Percentiles rank a stretch among this genome's conserved stretches.
These are phyloP conservation scores for Didymella pinodella DNA, from an alignment of 2,329 filamentous ascomycete genomes.

Conservation along the genomic window DNA sequence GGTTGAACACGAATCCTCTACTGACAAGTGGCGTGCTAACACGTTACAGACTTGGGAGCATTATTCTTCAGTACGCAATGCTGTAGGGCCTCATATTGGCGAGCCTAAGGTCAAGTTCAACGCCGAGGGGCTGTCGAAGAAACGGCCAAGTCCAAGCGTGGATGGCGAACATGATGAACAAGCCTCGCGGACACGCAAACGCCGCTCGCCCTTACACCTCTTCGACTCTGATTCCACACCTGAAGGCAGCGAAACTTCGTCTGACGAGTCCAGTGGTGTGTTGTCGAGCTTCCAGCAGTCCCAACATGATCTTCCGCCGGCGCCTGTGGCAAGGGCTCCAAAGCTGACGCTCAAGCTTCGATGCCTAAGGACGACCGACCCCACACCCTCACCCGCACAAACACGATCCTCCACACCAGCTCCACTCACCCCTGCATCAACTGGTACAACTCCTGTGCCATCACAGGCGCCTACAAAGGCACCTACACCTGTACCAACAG, in stretches of 20 bases:
- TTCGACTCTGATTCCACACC: constrained; percentile 53
- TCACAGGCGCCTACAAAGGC: constrained; percentile 4
- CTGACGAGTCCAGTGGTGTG: constrained; percentile 45
- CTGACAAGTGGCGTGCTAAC: constrained; percentile 26
- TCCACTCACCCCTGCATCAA: constrained; percentile 17
- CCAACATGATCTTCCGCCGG: constrained; percentile 31
- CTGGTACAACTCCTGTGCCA: constrained; percentile 21
- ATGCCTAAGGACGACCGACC: constrained; percentile 40
- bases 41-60: constrained; percentile 66
- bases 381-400: constrained; percentile 26
- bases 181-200: constrained; percentile 61
- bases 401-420: constrained; percentile 32
- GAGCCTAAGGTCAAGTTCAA: constrained; percentile 57
- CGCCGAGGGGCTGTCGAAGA: constrained; percentile 46
- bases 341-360: constrained; percentile 46
- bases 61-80: constrained; percentile 71
- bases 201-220: constrained; percentile 57
- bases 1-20: constrained; percentile 40
- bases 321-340: constrained; percentile 32
- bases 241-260: constrained; percentile 47
- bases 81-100: constrained; percentile 66
- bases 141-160: constrained; percentile 60
- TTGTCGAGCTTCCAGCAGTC: constrained; percentile 38
- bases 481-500: constrained; percentile 3
- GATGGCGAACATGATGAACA: constrained; percentile 62